These are phyloP conservation scores for Astathelohania contejeani DNA, from an alignment of 371 early-diverging fungal species.

Conservation along the genomic window DNA sequence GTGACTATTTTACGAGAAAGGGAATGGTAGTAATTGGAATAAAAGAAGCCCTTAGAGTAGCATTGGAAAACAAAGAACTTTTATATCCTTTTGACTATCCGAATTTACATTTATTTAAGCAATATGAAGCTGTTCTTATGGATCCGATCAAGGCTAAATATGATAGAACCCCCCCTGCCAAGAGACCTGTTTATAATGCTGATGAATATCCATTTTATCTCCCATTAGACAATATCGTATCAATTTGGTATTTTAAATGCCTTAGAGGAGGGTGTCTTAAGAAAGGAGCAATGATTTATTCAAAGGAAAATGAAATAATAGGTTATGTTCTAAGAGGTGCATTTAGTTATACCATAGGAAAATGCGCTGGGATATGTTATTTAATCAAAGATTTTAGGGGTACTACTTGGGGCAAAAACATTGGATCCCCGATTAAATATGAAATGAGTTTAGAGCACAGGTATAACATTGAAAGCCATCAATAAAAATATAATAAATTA, in stretches of 20 bases:
- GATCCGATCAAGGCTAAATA: slow-evolving; percentile 24
- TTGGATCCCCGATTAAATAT: too few species aligned
- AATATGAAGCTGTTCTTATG: slow-evolving; percentile 13
- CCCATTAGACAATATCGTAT: neutral
- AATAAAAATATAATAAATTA: too few species aligned
- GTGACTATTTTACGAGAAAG: slow-evolving; percentile 15
- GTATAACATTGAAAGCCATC: too few species aligned
- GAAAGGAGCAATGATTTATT: slow-evolving; percentile 20
- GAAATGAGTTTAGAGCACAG: too few species aligned
- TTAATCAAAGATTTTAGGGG: too few species aligned
- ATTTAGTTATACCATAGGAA: slow-evolving; percentile 33
- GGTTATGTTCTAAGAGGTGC: slow-evolving; percentile 39
- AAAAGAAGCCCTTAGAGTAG: slow-evolving; percentile 36
- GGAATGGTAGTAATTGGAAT: slow-evolving; percentile 35
- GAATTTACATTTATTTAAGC: slow-evolving; percentile 8
- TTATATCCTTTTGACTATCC: slow-evolving; percentile 35
- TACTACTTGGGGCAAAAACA: too few species aligned
- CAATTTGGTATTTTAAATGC: too few species aligned
- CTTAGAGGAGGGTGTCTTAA: slow-evolving; percentile 25
- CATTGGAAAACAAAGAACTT: slow-evolving; percentile 34
- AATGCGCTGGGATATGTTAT: slow-evolving; percentile 24
- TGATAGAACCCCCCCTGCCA: slow-evolving; percentile 28
- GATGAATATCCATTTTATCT: slow-evolving; percentile 8
- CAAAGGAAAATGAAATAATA: slow-evolving; percentile 5
- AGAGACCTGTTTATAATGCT: slow-evolving; percentile 25